A percentile compares a stretch with the other conserved stretches of the same genome.
Evolutionary conservation across 331 rosid genomes (phyloP).

Genomic region (Telfairia occidentalis): DNA sequence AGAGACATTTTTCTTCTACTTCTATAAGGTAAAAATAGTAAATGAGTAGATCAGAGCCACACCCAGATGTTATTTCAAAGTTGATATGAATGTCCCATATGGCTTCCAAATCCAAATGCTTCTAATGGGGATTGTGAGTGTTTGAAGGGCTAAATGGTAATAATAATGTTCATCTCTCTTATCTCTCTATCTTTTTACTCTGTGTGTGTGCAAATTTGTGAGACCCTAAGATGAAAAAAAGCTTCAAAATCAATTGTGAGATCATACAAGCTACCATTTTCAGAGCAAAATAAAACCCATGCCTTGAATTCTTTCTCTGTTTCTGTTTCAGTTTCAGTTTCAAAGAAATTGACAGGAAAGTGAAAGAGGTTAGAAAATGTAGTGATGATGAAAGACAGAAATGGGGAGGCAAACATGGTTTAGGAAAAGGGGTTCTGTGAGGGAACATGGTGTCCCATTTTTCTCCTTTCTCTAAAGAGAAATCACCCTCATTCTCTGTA

Average conservation of each 20-base stretch:
- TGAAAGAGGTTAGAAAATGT: not conserved
- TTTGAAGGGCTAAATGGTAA: not conserved
- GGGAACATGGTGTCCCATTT: constrained; percentile 1
- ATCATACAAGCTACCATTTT: not conserved
- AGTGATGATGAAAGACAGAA: not conserved
- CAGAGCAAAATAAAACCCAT: not conserved
- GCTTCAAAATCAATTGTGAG: not conserved
- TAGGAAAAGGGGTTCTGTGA: not conserved
- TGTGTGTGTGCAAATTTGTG: not conserved
- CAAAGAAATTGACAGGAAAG: not conserved
- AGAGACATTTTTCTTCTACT: not conserved
- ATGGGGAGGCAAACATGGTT: not conserved
- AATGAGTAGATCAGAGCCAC: not conserved
- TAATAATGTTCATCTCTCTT: not conserved
- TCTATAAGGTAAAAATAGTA: not conserved
- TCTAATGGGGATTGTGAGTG: not conserved
- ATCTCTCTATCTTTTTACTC: no score
- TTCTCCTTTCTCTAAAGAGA: not conserved
- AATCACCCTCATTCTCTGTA: not conserved
- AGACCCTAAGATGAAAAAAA: not conserved
- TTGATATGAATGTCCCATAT: not conserved
- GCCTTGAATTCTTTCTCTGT: no score
- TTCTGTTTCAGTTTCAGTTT: not conserved
- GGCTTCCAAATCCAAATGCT: not conserved
- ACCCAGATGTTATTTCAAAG: not conserved